Conservation (phyloP, 495 filamentous ascomycete genomes). For the Xylaria sp. region DNA sequence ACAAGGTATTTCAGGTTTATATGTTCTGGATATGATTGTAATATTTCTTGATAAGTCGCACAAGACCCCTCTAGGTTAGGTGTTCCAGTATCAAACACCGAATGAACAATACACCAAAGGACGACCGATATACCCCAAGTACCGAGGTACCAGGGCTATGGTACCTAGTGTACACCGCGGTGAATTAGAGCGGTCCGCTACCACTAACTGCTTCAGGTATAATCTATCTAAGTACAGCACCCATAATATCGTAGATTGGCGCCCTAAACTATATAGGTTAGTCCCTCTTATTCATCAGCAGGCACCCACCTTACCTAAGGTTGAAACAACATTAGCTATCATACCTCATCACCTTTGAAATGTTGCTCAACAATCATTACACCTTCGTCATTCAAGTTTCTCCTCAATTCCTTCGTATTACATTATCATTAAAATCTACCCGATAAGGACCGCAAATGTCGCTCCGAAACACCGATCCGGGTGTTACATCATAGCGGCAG, state of each 20-base stretch:
- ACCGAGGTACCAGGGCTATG: not conserved
- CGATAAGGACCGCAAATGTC: not conserved
- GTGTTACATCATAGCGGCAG: not conserved
- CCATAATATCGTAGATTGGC: not conserved
- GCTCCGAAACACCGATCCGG: not conserved
- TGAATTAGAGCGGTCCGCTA: not conserved
- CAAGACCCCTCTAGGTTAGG: not conserved
- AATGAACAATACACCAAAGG: not conserved
- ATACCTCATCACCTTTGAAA: not conserved
- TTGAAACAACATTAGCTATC: slow-evolving; percentile 3
- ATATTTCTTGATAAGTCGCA: not conserved
- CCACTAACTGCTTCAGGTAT: not conserved
- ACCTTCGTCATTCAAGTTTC: not conserved
- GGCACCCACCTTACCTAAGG: not conserved
- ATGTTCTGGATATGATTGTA: not conserved
- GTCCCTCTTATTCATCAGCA: slow-evolving; percentile 12
- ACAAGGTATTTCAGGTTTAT: not conserved
- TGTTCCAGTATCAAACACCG: not conserved
- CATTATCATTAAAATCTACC: not conserved
- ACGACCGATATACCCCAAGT: not conserved
- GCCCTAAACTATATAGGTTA: not conserved
- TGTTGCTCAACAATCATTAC: not conserved
- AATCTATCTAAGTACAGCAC: not conserved
- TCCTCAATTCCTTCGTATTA: not conserved
- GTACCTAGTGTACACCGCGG: not conserved